Percentiles rank a stretch among this genome's conserved stretches.
These are phyloP conservation scores for Citrullus mucosospermus DNA, from an alignment of 306 rosid species.

Conservation along the genomic window DNA sequence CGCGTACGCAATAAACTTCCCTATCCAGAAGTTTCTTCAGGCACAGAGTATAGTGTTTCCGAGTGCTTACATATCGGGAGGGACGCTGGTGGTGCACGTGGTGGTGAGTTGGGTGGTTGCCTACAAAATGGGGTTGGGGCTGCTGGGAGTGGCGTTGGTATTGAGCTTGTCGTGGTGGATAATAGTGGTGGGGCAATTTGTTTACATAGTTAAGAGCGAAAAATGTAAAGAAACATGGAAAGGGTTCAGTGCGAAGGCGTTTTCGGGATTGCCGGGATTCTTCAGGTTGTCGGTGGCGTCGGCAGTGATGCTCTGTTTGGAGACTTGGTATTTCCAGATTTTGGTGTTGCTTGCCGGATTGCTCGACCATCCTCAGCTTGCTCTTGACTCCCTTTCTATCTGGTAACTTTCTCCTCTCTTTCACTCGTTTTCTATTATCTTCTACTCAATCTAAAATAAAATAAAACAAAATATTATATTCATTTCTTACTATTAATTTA, in stretches of 20 bases:
- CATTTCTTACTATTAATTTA: no score
- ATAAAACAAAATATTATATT: no score
- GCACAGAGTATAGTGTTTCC: constrained; percentile 62
- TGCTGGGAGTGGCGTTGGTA: constrained; percentile 41
- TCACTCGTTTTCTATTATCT: not conserved
- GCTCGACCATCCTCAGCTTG: constrained; percentile 44
- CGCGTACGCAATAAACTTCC: constrained; percentile 65
- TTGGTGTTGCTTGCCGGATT: constrained; percentile 54
- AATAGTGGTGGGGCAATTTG: constrained; percentile 40
- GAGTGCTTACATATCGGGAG: constrained; percentile 40
- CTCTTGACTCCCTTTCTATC: constrained; percentile 45
- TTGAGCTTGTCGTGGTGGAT: constrained; percentile 79
- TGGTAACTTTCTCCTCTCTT: constrained; percentile 21
- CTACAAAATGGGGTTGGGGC: constrained; percentile 33
- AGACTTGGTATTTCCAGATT: constrained; percentile 60
- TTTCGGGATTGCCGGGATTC: constrained; percentile 35
- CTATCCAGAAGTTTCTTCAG: constrained; percentile 68
- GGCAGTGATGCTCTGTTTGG: constrained; percentile 76
- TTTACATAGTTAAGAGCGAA: constrained; percentile 16
- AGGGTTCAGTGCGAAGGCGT: constrained; percentile 37
- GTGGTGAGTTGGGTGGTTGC: constrained; percentile 41
- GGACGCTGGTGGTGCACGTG: constrained; percentile 30
- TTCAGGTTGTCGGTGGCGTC: constrained; percentile 42
- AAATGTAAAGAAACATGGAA: constrained; percentile 39
- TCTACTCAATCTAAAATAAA: no score